phyloP scores from a whole-genome alignment of 306 rosid genomes.

The Gastrolobium bilobum region DNA sequence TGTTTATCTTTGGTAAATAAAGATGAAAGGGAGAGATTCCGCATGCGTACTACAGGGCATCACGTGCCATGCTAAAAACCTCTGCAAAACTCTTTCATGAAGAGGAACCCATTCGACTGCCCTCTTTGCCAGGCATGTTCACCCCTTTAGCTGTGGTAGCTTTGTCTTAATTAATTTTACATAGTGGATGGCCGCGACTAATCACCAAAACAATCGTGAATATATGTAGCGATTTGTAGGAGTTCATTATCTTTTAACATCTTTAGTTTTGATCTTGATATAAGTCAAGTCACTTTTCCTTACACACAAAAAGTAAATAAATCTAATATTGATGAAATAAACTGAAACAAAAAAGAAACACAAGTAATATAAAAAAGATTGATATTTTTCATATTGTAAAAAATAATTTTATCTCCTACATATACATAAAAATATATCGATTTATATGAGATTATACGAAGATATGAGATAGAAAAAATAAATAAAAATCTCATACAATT shows the following conservation, averaged over 20 bases:
- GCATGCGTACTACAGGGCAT: slow-evolving; percentile 26
- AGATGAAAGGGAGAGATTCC: slow-evolving; percentile 27
- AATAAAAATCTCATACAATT: too few relatives aligned
- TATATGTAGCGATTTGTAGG: neutral
- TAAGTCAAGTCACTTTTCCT: too few relatives aligned
- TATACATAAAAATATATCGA: too few relatives aligned
- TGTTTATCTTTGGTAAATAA: neutral
- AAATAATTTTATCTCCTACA: too few relatives aligned
- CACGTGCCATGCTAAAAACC: slow-evolving; percentile 30
- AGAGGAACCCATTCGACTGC: neutral
- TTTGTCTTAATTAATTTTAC: slow-evolving; percentile 5
- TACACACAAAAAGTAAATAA: too few relatives aligned
- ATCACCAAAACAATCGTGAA: neutral
- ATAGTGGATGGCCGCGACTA: neutral
- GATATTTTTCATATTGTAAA: too few relatives aligned
- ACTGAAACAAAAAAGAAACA: too few relatives aligned
- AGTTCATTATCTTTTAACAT: neutral
- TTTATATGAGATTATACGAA: too few relatives aligned
- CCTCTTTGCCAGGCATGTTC: neutral
- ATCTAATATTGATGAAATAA: too few relatives aligned
- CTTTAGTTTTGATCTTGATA: too few relatives aligned
- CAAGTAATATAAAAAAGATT: too few relatives aligned
- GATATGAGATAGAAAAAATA: too few relatives aligned
- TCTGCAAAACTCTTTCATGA: neutral
- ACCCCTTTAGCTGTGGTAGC: neutral